Base-by-base conservation (phyloP, 306 rosid genomes). In the Trifolium pratense region DNA sequence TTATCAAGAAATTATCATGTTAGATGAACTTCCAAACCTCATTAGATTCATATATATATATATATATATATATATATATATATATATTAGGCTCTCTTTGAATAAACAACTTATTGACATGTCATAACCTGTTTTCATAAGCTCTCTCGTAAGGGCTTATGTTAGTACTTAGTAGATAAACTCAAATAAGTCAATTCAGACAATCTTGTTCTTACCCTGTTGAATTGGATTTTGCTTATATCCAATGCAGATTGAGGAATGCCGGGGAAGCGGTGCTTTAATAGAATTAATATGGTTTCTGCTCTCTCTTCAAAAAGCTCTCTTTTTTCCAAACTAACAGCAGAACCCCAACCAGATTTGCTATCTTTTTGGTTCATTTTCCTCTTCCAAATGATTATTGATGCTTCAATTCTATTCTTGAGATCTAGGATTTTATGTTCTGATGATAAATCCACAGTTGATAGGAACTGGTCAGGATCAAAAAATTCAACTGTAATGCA, bases 231-330 rank as follows among this genome's bases (percentile, higher is more conserved):
- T 95, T 95, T 95, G 87, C 97, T 95, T 21, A 95, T 87, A 64
- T 95, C 99, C 63, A 95, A 76, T 49, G 93, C 42, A 43, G 97
- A 91, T 57, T 95, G 99, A 82, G 97, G 93, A 71, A 86, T 83
- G 48, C 99, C 99, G 10, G 99, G 99, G 81, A 91, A 95, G 48
- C 97, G 91, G 25, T 95, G 97, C 81, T 95, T 95, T 75, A 95
- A 82, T 75, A 95, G 84, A 72, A 88, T 87, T 76, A 95, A 84
- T 79, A 95, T 95, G 70, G 97, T 95, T 81, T 95, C 99, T 21
- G 97, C 97, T 84, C 99, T 83, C 85, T 95, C 99, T 82, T 95
- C 99, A 70, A 95, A 94, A 17, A 95, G 90, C 43, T 92, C 99
- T 81, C 99, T 87, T 79, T 91, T 95, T 69, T 92, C 99, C 81